Evolutionary conservation across 768 basidiomycete species (phyloP).

Genomic region (Baorangia bicolor): DNA sequence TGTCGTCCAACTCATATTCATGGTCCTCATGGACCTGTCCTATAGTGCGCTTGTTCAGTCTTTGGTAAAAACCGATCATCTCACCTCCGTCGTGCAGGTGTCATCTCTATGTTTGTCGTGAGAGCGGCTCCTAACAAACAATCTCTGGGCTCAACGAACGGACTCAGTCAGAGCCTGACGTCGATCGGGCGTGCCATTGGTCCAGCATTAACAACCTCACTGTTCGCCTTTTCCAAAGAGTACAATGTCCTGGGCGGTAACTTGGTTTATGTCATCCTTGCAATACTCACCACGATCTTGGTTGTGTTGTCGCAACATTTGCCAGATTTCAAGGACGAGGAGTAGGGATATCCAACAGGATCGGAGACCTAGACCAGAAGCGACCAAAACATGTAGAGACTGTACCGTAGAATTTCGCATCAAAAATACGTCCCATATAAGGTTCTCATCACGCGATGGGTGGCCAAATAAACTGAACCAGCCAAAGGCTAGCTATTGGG

Average conservation of each 20-base stretch:
- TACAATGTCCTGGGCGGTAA: constrained; percentile 50
- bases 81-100: constrained; percentile 30
- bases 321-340: constrained; percentile 21
- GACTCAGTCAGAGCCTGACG: constrained; percentile 49
- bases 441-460: not conserved
- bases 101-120: constrained; percentile 53
- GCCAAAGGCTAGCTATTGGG: too few species aligned
- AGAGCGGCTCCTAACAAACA: constrained; percentile 50
- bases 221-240: constrained; percentile 54
- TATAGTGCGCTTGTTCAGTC: constrained; percentile 34
- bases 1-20: constrained; percentile 22
- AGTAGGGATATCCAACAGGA: not conserved
- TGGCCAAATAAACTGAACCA: not conserved
- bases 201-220: constrained; percentile 46
- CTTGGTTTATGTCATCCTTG: constrained; percentile 46
- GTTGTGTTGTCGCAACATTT: constrained; percentile 21
- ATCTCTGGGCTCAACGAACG: constrained; percentile 58
- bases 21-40: constrained; percentile 40
- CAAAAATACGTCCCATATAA: not conserved
- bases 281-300: constrained; percentile 27
- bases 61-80: not conserved
- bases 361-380: not conserved
- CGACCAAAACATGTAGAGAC: not conserved
- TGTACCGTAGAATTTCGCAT: not conserved
- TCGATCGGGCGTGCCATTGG: constrained; percentile 49